Evolutionary conservation across 2,329 filamentous ascomycete genomes (phyloP).

Genomic region (Stagonosporopsis cucurbitacearum): DNA sequence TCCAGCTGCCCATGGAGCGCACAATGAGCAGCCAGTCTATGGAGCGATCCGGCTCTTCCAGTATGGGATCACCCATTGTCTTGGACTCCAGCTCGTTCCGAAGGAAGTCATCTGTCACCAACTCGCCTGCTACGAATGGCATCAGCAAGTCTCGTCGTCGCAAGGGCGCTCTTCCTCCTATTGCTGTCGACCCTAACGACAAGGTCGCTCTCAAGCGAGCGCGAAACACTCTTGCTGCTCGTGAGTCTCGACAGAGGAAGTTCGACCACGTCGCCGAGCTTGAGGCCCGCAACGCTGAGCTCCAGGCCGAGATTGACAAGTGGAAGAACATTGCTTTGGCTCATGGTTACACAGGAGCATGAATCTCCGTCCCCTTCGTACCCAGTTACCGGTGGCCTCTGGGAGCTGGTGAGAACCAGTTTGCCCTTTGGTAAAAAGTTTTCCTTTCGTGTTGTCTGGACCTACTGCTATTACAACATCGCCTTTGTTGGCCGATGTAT

Average conservation of each 20-base stretch:
- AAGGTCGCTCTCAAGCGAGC: conserved; percentile 88
- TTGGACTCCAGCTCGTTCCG: conserved; percentile 44
- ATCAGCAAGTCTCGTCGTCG: conserved; percentile 74
- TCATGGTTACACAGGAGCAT: conserved; percentile 48
- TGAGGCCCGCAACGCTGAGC: conserved; percentile 73
- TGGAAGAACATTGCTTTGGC: conserved; percentile 51
- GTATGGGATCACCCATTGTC: conserved; percentile 46
- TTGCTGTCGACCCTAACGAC: conserved; percentile 77
- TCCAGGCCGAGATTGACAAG: conserved; percentile 61
- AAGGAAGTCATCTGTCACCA: conserved; percentile 51
- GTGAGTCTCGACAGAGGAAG: conserved; percentile 90
- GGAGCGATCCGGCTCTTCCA: conserved; percentile 45
- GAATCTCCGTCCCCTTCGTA: conserved; percentile 38
- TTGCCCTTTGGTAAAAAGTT: conserved; percentile 36
- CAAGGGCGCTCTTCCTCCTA: conserved; percentile 80
- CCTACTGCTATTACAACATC: conserved; percentile 17
- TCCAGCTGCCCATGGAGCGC: conserved; percentile 50
- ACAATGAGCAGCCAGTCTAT: conserved; percentile 48
- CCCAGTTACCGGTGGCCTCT: conserved; percentile 39
- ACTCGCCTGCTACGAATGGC: conserved; percentile 68
- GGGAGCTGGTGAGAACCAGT: conserved; percentile 49
- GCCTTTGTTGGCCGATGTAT: conserved; percentile 21
- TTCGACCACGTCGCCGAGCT: conserved; percentile 76
- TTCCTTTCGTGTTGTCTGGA: conserved; percentile 26
- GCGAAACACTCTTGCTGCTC: conserved; percentile 89